Percentiles rank a stretch among this genome's conserved stretches.
Conservation (phyloP, 164 flowering plant species). For the Stephania yunnanensis region DNA sequence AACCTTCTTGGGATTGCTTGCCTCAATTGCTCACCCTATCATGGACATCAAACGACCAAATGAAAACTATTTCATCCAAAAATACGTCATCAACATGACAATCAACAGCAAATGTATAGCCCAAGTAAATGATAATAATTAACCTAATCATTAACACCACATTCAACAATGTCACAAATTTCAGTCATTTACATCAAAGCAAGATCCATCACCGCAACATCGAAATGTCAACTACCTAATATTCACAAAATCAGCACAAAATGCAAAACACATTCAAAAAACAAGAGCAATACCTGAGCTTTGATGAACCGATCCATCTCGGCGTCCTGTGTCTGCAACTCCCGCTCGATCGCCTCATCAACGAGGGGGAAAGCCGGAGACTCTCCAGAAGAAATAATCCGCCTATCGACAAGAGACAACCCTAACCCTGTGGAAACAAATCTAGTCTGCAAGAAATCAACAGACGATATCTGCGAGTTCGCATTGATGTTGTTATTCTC, state of each 20-base stretch:
- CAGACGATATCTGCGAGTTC: slow-evolving; percentile 55
- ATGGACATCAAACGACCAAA: not conserved
- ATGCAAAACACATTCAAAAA: not conserved
- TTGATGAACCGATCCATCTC: slow-evolving; percentile 72
- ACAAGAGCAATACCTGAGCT: slow-evolving; percentile 43
- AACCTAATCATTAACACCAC: too few species aligned
- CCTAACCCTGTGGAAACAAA: slow-evolving; percentile 86
- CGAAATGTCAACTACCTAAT: not conserved
- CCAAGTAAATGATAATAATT: too few species aligned
- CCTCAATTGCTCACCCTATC: slow-evolving; percentile 62
- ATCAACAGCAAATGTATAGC: too few species aligned
- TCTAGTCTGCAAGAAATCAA: slow-evolving; percentile 56
- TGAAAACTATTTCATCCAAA: too few species aligned
- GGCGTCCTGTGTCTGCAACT: slow-evolving; percentile 63
- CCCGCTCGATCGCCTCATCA: slow-evolving; percentile 54
- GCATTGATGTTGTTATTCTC: slow-evolving; percentile 29
- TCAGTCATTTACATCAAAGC: not conserved
- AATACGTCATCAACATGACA: too few species aligned
- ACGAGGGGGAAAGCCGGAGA: slow-evolving; percentile 46
- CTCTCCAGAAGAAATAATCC: slow-evolving; percentile 56
- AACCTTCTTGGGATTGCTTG: slow-evolving; percentile 57
- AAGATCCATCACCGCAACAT: not conserved
- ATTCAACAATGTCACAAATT: too few species aligned
- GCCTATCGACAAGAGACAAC: slow-evolving; percentile 63
- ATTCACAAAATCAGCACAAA: not conserved